Evolutionary conservation across 805 yeast species (phyloP).

Genomic region (Spathaspora sp.): DNA sequence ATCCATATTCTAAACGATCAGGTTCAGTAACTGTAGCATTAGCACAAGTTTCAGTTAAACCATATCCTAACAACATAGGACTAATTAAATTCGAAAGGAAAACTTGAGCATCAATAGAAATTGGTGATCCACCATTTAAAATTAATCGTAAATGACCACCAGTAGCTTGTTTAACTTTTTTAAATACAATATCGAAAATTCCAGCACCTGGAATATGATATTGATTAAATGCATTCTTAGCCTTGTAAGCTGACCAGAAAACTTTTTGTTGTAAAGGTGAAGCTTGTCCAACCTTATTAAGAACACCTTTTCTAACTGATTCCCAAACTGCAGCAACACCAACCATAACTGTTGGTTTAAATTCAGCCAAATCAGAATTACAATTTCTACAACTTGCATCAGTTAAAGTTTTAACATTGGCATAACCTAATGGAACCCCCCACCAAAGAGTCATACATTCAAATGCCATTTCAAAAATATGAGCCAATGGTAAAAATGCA

Average conservation of each 20-base stretch:
- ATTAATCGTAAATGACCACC: slow-evolving; percentile 79
- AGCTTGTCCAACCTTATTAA: slow-evolving; percentile 65
- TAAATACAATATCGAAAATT: slow-evolving; percentile 76
- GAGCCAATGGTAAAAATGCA: slow-evolving; percentile 93
- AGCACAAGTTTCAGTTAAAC: slow-evolving; percentile 95
- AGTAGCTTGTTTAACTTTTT: slow-evolving; percentile 87
- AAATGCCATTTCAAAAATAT: slow-evolving; percentile 87
- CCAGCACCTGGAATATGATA: slow-evolving; percentile 74
- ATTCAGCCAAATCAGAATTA: slow-evolving; percentile 80
- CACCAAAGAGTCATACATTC: slow-evolving; percentile 78
- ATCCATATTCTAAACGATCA: slow-evolving; percentile 61
- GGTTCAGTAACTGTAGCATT: slow-evolving; percentile 72
- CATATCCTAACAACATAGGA: slow-evolving; percentile 92
- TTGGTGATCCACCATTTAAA: slow-evolving; percentile 92
- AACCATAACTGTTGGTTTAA: slow-evolving; percentile 91
- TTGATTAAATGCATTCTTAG: slow-evolving; percentile 61
- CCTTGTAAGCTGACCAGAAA: slow-evolving; percentile 83
- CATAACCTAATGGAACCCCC: slow-evolving; percentile 91
- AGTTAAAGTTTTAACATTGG: slow-evolving; percentile 85
- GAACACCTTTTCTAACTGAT: slow-evolving; percentile 86
- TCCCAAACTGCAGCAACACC: slow-evolving; percentile 99
- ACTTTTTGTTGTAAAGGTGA: slow-evolving; percentile 69
- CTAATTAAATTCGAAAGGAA: slow-evolving; percentile 74
- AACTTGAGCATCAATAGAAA: slow-evolving; percentile 75
- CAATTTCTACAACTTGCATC: slow-evolving; percentile 81